Percentiles rank a stretch among this genome's conserved stretches.
Conservation (phyloP, 139 green algal species). For the Micractinium sp. region DNA sequence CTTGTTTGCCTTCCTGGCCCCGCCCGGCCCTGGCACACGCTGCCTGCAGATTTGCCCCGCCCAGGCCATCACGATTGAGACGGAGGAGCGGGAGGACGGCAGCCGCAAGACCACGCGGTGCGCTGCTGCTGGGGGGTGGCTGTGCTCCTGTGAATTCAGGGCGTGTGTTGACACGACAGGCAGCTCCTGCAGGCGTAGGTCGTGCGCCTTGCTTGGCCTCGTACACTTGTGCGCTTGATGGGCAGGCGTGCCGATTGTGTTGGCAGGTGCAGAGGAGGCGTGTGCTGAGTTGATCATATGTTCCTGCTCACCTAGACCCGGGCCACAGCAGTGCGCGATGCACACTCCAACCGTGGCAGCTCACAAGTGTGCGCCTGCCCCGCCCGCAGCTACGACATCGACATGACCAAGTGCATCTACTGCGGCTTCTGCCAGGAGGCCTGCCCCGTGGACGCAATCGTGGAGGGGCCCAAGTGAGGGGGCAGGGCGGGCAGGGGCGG, state of each 20-base stretch:
- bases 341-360: no score
- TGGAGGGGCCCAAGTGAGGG: conserved; percentile 93
- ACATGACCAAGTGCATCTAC: conserved; percentile 99
- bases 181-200: no score
- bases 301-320: no score
- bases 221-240: no score
- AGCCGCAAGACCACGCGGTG: conserved; percentile 67
- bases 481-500: not conserved
- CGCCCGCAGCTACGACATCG: conserved; percentile 88
- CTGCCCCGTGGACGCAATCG: conserved; percentile 98
- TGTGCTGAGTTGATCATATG: not conserved
- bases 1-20: not conserved
- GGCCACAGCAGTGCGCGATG: no score
- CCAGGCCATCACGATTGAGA: conserved; percentile 98
- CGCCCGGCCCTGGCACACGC: not conserved
- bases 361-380: not conserved
- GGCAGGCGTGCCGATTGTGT: not conserved
- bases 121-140: not conserved
- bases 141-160: not conserved
- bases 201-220: no score
- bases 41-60: conserved; percentile 65
- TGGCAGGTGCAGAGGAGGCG: no score
- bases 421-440: conserved; percentile 95
- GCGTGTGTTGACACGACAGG: no score
- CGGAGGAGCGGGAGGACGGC: conserved; percentile 98